phyloP scores from a whole-genome alignment of 2,329 filamentous ascomycete species.

The Chrysoporthe deuterocubensis region DNA sequence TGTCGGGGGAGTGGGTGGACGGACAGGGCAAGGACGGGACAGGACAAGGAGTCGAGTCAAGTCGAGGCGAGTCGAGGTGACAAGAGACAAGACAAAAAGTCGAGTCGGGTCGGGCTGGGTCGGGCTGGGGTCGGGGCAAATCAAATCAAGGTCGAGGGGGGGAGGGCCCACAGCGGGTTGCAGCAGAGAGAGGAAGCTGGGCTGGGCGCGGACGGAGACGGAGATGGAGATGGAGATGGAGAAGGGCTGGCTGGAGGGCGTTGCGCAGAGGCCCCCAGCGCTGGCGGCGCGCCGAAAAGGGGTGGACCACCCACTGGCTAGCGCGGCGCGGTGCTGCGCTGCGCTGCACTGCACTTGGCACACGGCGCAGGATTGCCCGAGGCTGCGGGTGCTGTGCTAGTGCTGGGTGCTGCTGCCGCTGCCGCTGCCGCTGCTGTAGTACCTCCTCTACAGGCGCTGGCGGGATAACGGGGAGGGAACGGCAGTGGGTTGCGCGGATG shows the following conservation, averaged over 20 bases:
- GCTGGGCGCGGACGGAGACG: neutral
- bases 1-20: neutral
- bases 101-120: neutral
- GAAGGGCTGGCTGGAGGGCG: neutral
- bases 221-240: too few species aligned
- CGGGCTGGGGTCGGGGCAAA: neutral
- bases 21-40: neutral
- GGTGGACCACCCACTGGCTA: neutral
- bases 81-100: neutral
- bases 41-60: neutral
- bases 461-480: too few species aligned
- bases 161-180: constrained; percentile 2
- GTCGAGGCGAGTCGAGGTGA: neutral
- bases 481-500: too few species aligned
- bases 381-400: neutral
- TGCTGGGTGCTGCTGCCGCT: too few species aligned
- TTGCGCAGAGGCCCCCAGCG: too few species aligned
- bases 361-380: constrained; percentile 4
- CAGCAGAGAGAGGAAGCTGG: constrained; percentile 3
- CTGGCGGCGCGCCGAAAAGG: constrained; percentile 2
- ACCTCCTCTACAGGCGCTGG: too few species aligned
- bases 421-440: too few species aligned
- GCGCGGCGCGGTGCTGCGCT: too few species aligned
- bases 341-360: neutral
- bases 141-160: neutral